Conservation (phyloP, 768 basidiomycete species). For the Hemileccinum impolitum region DNA sequence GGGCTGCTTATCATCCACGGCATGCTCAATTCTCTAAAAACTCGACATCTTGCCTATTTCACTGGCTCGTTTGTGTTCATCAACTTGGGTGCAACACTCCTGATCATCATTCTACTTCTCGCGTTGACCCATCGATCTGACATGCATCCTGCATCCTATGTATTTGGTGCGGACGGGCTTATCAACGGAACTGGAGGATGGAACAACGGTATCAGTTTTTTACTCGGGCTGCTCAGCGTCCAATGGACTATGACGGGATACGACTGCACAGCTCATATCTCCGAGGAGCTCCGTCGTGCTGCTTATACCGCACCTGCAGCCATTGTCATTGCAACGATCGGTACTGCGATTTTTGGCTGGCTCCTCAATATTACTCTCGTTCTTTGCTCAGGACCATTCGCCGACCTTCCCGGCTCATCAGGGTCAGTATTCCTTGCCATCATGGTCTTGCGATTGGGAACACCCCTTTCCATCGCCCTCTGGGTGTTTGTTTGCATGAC, state of each 20-base stretch:
- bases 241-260: slow-evolving; percentile 44
- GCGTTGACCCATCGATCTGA: slow-evolving; percentile 43
- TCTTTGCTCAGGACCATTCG: slow-evolving; percentile 52
- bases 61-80: slow-evolving; percentile 40
- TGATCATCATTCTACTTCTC: slow-evolving; percentile 43
- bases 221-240: slow-evolving; percentile 46
- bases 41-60: slow-evolving; percentile 33
- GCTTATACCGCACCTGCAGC: slow-evolving; percentile 46
- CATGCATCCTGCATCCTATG: slow-evolving; percentile 56
- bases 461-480: slow-evolving; percentile 45
- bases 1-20: slow-evolving; percentile 42
- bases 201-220: slow-evolving; percentile 40
- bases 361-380: slow-evolving; percentile 62
- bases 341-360: slow-evolving; percentile 54
- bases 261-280: slow-evolving; percentile 24
- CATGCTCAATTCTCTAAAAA: slow-evolving; percentile 43
- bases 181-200: slow-evolving; percentile 43
- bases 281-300: slow-evolving; percentile 51
- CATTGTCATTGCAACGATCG: slow-evolving; percentile 43
- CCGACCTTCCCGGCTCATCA: slow-evolving; percentile 48
- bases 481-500: slow-evolving; percentile 61
- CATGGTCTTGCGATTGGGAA: slow-evolving; percentile 53
- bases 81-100: slow-evolving; percentile 41
- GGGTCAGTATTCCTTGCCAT: slow-evolving; percentile 57
- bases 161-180: slow-evolving; percentile 46